A percentile compares a stretch with the other conserved stretches of the same genome.
phyloP scores from a whole-genome alignment of 805 yeast species.

The Barnettozyma sucrosica region DNA sequence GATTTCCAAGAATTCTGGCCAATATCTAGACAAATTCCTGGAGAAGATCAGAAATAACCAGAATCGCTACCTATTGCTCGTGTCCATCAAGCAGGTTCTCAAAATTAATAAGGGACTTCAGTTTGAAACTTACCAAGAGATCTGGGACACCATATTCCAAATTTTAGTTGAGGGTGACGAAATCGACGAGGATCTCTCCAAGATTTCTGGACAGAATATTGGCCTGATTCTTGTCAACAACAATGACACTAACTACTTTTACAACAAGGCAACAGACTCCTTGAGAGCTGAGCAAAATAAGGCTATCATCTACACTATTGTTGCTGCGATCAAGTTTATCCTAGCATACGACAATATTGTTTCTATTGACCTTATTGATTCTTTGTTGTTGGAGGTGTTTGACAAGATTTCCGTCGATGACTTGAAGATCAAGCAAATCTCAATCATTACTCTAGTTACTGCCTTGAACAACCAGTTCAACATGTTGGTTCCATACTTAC shows the following conservation, averaged over 20 bases:
- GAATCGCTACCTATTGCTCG: slow-evolving; percentile 24
- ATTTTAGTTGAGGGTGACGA: slow-evolving; percentile 11
- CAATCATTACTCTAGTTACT: slow-evolving; percentile 52
- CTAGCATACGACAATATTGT: slow-evolving; percentile 28
- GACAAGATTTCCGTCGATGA: slow-evolving; percentile 30
- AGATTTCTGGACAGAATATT: slow-evolving; percentile 20
- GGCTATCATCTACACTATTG: slow-evolving; percentile 22
- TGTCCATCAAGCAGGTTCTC: slow-evolving; percentile 28
- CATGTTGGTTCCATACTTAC: slow-evolving; percentile 40
- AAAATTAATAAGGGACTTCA: slow-evolving; percentile 17
- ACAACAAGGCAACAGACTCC: slow-evolving; percentile 20
- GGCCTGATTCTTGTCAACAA: slow-evolving; percentile 27
- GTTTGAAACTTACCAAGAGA: slow-evolving; percentile 22
- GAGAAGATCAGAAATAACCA: slow-evolving; percentile 21
- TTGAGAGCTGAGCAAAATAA: slow-evolving; percentile 17
- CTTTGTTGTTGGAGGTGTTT: slow-evolving; percentile 19
- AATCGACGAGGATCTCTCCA: slow-evolving; percentile 21
- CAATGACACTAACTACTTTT: slow-evolving; percentile 27
- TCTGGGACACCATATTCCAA: slow-evolving; percentile 25
- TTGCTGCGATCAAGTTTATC: slow-evolving; percentile 34
- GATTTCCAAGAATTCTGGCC: slow-evolving; percentile 33
- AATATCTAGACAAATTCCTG: slow-evolving; percentile 36
- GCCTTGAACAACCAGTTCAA: slow-evolving; percentile 52
- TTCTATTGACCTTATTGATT: slow-evolving; percentile 20
- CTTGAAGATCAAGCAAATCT: slow-evolving; percentile 53